Evolutionary conservation across 495 filamentous ascomycete genomes (phyloP).

Genomic region (Rostrohypoxylon terebratum): DNA sequence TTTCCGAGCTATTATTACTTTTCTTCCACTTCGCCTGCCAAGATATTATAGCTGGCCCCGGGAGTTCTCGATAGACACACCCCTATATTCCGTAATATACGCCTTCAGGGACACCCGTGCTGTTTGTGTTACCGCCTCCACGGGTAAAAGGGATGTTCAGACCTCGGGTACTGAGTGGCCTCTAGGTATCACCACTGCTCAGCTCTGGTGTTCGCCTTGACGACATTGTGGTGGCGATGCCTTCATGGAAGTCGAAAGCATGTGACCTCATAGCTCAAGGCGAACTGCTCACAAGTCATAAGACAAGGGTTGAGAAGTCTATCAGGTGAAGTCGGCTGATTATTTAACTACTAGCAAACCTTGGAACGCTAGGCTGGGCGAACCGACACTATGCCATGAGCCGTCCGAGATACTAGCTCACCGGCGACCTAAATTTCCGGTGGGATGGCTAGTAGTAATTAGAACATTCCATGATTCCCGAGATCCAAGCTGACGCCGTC

Average conservation of each 20-base stretch:
- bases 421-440: background rate
- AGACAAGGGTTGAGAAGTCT: background rate
- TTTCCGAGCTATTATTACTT: background rate
- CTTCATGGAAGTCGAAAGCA: background rate
- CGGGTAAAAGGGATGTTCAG: constrained; percentile 12
- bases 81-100: background rate
- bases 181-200: background rate
- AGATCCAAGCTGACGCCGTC: background rate
- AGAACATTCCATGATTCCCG: constrained; percentile 10
- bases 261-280: background rate
- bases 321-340: background rate
- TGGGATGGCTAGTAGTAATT: background rate
- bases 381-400: background rate
- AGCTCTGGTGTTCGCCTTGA: background rate
- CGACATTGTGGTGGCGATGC: background rate
- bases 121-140: background rate
- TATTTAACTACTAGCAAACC: background rate
- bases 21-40: background rate
- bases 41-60: background rate
- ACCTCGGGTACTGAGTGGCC: background rate
- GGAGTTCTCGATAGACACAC: background rate
- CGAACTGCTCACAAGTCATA: background rate
- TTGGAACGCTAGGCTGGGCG: background rate
- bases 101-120: background rate
- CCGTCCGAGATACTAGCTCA: background rate